These are phyloP conservation scores for Apiospora kogelbergensis DNA, from an alignment of 2,329 filamentous ascomycete species.

Conservation along the genomic window DNA sequence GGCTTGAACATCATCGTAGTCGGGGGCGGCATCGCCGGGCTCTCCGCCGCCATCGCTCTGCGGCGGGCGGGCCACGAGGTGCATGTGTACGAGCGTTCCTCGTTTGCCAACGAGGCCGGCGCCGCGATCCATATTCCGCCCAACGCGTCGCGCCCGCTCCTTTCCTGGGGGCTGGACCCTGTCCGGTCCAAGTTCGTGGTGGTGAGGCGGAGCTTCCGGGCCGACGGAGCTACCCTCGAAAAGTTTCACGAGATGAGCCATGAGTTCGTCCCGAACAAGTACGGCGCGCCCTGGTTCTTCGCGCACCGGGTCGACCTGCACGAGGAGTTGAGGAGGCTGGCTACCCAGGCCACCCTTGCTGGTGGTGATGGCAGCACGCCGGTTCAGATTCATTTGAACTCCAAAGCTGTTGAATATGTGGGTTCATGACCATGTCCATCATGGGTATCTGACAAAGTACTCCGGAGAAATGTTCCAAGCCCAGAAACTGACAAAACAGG, in stretches of 20 bases:
- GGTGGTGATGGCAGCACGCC: slow-evolving; percentile 20
- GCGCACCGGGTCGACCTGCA: slow-evolving; percentile 42
- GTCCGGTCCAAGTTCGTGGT: slow-evolving; percentile 21
- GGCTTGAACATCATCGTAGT: slow-evolving; percentile 18
- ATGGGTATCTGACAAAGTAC: neutral
- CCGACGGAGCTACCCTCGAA: slow-evolving; percentile 16
- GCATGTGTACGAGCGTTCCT: slow-evolving; percentile 28
- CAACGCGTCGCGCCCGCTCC: slow-evolving; percentile 35
- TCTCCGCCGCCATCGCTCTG: slow-evolving; percentile 27
- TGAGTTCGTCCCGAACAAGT: slow-evolving; percentile 22
- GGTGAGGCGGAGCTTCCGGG: slow-evolving; percentile 20
- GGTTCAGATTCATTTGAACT: slow-evolving; percentile 24
- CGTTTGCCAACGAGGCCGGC: slow-evolving; percentile 39
- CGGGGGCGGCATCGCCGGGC: slow-evolving; percentile 30
- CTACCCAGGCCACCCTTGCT: slow-evolving; percentile 25
- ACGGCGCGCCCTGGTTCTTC: slow-evolving; percentile 34
- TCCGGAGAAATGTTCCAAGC: neutral
- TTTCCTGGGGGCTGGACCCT: slow-evolving; percentile 35
- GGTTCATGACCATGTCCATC: slow-evolving; percentile 11
- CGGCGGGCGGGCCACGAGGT: slow-evolving; percentile 28
- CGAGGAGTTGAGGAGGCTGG: slow-evolving; percentile 33
- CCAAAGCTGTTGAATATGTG: slow-evolving; percentile 28
- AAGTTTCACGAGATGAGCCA: slow-evolving; percentile 18
- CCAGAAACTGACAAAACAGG: neutral
- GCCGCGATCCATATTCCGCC: slow-evolving; percentile 41